Evolutionary conservation across 2,329 filamentous ascomycete species (phyloP).

Genomic region (Aspergillus udagawae): DNA sequence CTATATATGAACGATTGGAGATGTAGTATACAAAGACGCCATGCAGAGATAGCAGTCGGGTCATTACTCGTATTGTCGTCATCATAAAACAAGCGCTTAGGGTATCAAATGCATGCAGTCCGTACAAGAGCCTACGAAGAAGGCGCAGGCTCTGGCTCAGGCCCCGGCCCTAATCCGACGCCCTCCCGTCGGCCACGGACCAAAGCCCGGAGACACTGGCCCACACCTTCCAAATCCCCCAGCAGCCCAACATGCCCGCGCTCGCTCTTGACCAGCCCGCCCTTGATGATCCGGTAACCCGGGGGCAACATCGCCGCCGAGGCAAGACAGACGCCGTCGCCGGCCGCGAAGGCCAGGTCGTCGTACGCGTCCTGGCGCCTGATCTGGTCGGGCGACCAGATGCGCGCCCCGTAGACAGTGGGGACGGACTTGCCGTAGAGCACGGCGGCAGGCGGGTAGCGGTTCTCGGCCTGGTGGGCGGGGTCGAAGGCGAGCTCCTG

Average conservation of each 20-base stretch:
- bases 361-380: conserved; percentile 75
- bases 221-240: conserved; percentile 78
- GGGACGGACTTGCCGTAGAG: conserved; percentile 85
- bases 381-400: conserved; percentile 69
- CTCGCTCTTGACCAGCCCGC: conserved; percentile 73
- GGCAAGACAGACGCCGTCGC: conserved; percentile 85
- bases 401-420: conserved; percentile 77
- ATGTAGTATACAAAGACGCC: background rate
- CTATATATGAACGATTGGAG: conserved; percentile 2
- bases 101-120: background rate
- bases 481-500: conserved; percentile 63
- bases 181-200: conserved; percentile 64
- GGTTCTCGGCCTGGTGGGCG: conserved; percentile 59
- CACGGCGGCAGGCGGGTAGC: conserved; percentile 75
- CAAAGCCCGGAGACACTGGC: conserved; percentile 67
- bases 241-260: conserved; percentile 83
- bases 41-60: background rate
- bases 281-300: conserved; percentile 70
- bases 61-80: conserved; percentile 3
- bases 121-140: background rate
- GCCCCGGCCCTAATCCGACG: conserved; percentile 58
- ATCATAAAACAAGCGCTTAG: conserved; percentile 2
- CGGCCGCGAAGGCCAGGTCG: conserved; percentile 77
- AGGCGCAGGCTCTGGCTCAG: background rate
- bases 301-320: conserved; percentile 78